Evolutionary conservation across 495 filamentous ascomycete genomes (phyloP), one percentile per base, ranked within the genome.

Genomic region (Podospora tetraspora): DNA sequence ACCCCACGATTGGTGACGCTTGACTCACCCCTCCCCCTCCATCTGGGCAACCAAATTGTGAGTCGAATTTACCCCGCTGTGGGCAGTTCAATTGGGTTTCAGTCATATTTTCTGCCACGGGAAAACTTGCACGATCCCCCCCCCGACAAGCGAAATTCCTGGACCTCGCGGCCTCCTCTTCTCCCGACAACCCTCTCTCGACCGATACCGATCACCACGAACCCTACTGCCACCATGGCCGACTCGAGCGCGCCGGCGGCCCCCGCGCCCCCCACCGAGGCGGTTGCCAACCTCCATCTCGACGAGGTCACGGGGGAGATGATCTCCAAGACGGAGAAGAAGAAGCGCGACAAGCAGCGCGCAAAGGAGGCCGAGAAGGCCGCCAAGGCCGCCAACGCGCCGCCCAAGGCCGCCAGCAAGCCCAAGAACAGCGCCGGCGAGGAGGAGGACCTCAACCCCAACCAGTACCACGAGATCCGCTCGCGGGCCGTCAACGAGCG

Each of bases 401-500:
- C 91, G 11, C 84, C 90, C 66, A 86, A 87, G 79, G 79, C 85
- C 57, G 84, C 87, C 73, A 83, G 84, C 77, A 92, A 92, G 85
- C 91, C 92, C 80, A 88, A 87, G 76, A 82, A 77, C 66, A 80
- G 74, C 9, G 74, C 78, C 9, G 81, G 78, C 66, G 72, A 74
- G 65, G 80, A 78, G 60, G 80, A 82, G 69, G 80, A 84, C 67
- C 80, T 99, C 73, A 96, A 90, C 66, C 93, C 96, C n/a, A 97
- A 97, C 82, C 79, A 89, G 73, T 99, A 98, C 82, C 96, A 97
- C 75, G 94, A 99, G 82, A 96, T 99, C 73, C 92, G 95, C 61
- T 92, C 88, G 72, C 87, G 91, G 63, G 84, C 84, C 60, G 87
- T 98, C 84, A 90, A 93, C 76, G 93, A 92, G 84, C 87, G 74